Base-by-base conservation (phyloP, 257 asterid species). In the Rauvolfia tetraphylla region DNA sequence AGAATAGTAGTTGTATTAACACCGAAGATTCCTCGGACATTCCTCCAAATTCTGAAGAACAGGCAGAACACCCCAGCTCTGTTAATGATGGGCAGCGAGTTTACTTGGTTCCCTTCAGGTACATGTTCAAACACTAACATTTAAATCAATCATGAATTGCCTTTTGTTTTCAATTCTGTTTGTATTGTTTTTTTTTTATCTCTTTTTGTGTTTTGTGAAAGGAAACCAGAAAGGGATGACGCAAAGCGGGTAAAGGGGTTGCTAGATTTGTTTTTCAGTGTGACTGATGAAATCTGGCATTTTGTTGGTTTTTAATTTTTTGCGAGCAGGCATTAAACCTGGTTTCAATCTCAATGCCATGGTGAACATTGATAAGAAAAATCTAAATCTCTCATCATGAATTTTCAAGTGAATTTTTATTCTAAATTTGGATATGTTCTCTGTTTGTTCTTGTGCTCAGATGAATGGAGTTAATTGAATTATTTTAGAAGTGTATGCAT, bases 21-120 rank as follows among this genome's bases (percentile, higher is more conserved):
- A 74, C 86, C 63, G 80, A 85, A 76, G 84, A 86, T 76, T 78
- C 88, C 79, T 81, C 85, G 17, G 83, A 22, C 79, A 39, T 77
- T 68, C 73, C 71, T n/a, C 74, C 78, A 15, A 75, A 71, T 59
- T 11, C 31, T 34, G 77, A 66, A n/a, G 69, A 76, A n/a, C 90
- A 79, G 7, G 89, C 81, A 73, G 88, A 82, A 58, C 88, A 74
- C 75, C 80, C 85, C 58, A 68, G 74, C 72, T 82, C 87, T 68
- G 80, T 54, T 13, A 85, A 88, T 77, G 93, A 83, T 81, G 95
- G 84, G 82, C 97, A 87, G 87, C 86, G 93, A 73, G 92, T 92
- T 57, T 94, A 90, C 86, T 83, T 94, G 82, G 97, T 94, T 71
- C 97, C 97, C 14, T 93, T 86, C 84, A 89, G 98, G 97, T 92